Conservation (phyloP, 768 basidiomycete genomes). For the Sporobolomyces phaffii region DNA sequence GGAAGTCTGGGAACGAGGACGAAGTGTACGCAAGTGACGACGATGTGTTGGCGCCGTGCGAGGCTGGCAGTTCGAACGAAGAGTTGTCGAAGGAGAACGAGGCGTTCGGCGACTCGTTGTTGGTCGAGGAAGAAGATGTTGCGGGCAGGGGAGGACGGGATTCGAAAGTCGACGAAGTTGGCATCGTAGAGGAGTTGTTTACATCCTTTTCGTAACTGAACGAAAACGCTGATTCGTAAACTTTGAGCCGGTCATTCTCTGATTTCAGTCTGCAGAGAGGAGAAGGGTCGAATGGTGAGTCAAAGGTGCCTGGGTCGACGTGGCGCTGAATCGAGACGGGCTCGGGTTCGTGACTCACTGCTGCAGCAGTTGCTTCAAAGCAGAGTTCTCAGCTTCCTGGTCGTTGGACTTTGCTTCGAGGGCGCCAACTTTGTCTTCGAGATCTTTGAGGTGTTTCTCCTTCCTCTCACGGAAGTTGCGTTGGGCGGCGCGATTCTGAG, state of each 20-base stretch:
- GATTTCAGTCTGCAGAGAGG: slow-evolving; percentile 1
- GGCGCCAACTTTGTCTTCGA: slow-evolving; percentile 32
- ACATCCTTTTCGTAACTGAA: slow-evolving; percentile 32
- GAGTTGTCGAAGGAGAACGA: slow-evolving; percentile 2
- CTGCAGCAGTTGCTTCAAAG: slow-evolving; percentile 36
- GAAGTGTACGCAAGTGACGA: not conserved
- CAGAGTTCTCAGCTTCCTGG: slow-evolving; percentile 25
- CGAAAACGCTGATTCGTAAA: slow-evolving; percentile 31
- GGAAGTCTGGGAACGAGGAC: not conserved
- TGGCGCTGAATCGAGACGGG: too few species aligned
- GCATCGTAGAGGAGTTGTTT: slow-evolving; percentile 20
- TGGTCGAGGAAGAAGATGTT: not conserved
- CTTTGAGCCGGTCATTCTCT: slow-evolving; percentile 37
- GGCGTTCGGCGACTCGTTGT: not conserved
- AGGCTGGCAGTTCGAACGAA: not conserved
- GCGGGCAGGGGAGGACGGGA: not conserved
- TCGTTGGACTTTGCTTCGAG: slow-evolving; percentile 22
- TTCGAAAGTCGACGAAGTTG: not conserved
- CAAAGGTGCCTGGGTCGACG: too few species aligned
- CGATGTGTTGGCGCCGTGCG: not conserved
- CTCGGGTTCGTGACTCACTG: too few species aligned
- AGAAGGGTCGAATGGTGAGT: too few species aligned
- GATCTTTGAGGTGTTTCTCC: slow-evolving; percentile 72
- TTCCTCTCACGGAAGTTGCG: slow-evolving; percentile 95
- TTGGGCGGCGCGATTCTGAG: slow-evolving; percentile 95